phyloP scores from a whole-genome alignment of 2,329 filamentous ascomycete genomes.

The Arthrinium phaeospermum region DNA sequence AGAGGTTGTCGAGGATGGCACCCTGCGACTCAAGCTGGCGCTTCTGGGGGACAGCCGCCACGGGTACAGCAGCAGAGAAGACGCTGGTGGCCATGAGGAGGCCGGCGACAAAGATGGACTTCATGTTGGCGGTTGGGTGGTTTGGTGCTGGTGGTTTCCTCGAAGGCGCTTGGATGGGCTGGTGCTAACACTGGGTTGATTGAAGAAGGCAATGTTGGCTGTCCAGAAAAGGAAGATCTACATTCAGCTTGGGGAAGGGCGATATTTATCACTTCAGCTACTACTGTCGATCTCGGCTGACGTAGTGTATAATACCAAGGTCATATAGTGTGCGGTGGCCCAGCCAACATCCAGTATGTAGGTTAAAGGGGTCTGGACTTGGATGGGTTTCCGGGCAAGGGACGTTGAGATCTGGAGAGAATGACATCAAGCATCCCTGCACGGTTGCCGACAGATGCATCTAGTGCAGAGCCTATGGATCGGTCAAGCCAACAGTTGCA shows the following conservation, averaged over 20 bases:
- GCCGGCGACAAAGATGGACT: constrained; percentile 1
- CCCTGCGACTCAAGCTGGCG: constrained; percentile 18
- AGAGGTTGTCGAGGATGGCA: constrained; percentile 16
- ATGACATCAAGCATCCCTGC: constrained; percentile 10
- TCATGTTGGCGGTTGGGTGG: constrained; percentile 6
- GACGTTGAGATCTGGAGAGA: constrained; percentile 13
- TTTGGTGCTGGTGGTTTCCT: not conserved
- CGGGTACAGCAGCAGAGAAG: constrained; percentile 12
- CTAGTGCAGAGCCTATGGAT: not conserved
- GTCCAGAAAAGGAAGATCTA: not conserved
- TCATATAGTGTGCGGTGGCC: not conserved
- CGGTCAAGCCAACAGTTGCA: not conserved
- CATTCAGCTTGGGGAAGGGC: not conserved
- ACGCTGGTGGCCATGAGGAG: constrained; percentile 18
- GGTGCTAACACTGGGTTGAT: constrained; percentile 1
- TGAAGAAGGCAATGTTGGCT: not conserved
- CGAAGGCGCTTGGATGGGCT: not conserved
- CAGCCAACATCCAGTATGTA: not conserved
- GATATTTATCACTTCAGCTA: not conserved
- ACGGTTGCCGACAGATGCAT: not conserved
- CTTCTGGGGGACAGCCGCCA: not conserved
- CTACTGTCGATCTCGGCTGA: not conserved
- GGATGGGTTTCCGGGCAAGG: not conserved
- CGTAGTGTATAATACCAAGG: not conserved
- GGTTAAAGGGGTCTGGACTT: not conserved